Conservation (phyloP, 306 rosid species). For the Prunus mira region DNA sequence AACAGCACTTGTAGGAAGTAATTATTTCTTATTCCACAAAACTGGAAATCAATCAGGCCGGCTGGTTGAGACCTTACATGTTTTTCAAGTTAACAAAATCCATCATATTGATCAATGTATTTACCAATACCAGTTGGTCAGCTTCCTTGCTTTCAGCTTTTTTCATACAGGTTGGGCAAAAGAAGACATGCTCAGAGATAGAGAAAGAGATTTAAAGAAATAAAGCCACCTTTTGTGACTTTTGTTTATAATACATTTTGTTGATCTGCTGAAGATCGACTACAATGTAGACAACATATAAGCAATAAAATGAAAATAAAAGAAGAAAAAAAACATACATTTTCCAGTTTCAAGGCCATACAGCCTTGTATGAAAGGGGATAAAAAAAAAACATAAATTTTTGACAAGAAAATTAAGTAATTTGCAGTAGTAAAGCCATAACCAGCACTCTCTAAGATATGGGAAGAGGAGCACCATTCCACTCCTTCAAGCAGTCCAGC, state of each 20-base stretch:
- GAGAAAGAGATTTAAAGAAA: not conserved
- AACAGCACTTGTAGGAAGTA: too few relatives aligned
- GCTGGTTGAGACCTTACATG: too few relatives aligned
- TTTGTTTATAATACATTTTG: not conserved
- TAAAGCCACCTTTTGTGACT: slow-evolving; percentile 2
- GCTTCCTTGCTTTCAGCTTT: not conserved
- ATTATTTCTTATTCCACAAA: too few relatives aligned
- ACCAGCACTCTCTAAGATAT: slow-evolving; percentile 31
- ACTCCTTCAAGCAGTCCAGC: slow-evolving; percentile 67
- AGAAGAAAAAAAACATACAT: not conserved
- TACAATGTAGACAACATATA: not conserved
- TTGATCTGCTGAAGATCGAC: not conserved
- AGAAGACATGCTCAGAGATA: not conserved
- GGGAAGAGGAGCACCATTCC: slow-evolving; percentile 96
- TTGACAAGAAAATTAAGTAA: not conserved
- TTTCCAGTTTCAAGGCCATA: slow-evolving; percentile 3
- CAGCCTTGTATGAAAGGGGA: not conserved
- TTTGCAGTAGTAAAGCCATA: not conserved
- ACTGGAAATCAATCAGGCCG: too few relatives aligned
- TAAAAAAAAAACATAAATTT: not conserved
- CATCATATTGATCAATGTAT: too few relatives aligned
- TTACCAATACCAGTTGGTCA: too few relatives aligned
- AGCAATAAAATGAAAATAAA: slow-evolving; percentile 5
- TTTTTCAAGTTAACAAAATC: too few relatives aligned
- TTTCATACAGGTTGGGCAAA: not conserved